Percentiles rank a stretch among this genome's conserved stretches.
These are phyloP conservation scores for Pseudogymnoascus sp. DNA, from an alignment of 2,329 filamentous ascomycete genomes.

Conservation along the genomic window DNA sequence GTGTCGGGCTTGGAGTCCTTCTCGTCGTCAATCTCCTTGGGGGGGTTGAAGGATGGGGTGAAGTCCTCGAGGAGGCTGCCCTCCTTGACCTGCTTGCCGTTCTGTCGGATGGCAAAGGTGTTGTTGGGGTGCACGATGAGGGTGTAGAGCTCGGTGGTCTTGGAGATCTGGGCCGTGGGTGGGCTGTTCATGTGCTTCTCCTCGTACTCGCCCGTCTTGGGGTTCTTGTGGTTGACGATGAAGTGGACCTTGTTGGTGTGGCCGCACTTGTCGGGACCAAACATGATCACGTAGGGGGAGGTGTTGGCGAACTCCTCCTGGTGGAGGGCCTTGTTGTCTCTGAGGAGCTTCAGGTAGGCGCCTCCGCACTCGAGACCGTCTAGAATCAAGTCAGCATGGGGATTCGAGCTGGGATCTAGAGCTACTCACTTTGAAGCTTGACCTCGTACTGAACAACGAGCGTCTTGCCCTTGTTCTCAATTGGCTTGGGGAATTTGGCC, in stretches of 20 bases:
- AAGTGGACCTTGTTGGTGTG: slow-evolving; percentile 97
- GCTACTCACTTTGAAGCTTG: slow-evolving; percentile 84
- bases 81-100: slow-evolving; percentile 80
- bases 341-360: slow-evolving; percentile 97
- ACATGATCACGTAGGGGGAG: slow-evolving; percentile 99
- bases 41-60: slow-evolving; percentile 83
- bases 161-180: slow-evolving; percentile 79
- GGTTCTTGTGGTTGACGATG: slow-evolving; percentile 99
- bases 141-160: slow-evolving; percentile 92
- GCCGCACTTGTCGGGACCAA: slow-evolving; percentile 98
- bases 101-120: slow-evolving; percentile 86
- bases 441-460: slow-evolving; percentile 98
- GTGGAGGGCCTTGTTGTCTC: slow-evolving; percentile 95
- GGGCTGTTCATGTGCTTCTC: slow-evolving; percentile 93
- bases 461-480: slow-evolving; percentile 95
- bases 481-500: slow-evolving; percentile 92
- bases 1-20: slow-evolving; percentile 90
- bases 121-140: slow-evolving; percentile 95
- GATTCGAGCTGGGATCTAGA: neutral
- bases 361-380: slow-evolving; percentile 96
- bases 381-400: slow-evolving; percentile 36
- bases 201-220: slow-evolving; percentile 98
- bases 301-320: slow-evolving; percentile 96
- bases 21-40: slow-evolving; percentile 87
- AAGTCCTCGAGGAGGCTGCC: slow-evolving; percentile 94